phyloP scores from a whole-genome alignment of 805 yeast genomes.

The Candida ascalaphidarum region DNA sequence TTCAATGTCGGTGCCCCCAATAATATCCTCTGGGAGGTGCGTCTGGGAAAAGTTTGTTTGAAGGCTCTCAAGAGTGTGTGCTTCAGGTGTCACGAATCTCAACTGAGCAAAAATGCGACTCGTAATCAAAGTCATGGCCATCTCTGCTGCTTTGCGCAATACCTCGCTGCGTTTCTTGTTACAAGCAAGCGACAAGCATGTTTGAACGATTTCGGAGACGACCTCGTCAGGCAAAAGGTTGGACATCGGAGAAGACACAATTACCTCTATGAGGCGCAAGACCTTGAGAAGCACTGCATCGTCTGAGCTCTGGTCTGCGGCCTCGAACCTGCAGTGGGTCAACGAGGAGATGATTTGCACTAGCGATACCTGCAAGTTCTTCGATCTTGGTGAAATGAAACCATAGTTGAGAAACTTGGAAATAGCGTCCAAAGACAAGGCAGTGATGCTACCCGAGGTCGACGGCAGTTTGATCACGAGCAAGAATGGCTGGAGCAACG shows the following conservation, averaged over 20 bases:
- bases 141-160: slow-evolving; percentile 80
- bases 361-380: slow-evolving; percentile 48
- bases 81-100: slow-evolving; percentile 41
- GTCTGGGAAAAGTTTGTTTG: slow-evolving; percentile 41
- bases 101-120: slow-evolving; percentile 58
- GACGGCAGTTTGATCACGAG: slow-evolving; percentile 75
- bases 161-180: slow-evolving; percentile 89
- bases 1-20: slow-evolving; percentile 36
- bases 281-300: slow-evolving; percentile 86
- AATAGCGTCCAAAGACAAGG: slow-evolving; percentile 69
- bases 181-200: slow-evolving; percentile 85
- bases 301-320: slow-evolving; percentile 85
- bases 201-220: slow-evolving; percentile 81
- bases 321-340: slow-evolving; percentile 93
- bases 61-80: slow-evolving; percentile 27
- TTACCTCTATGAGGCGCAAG: slow-evolving; percentile 57
- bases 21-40: slow-evolving; percentile 49
- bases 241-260: slow-evolving; percentile 60
- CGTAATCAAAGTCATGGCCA: slow-evolving; percentile 65
- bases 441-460: slow-evolving; percentile 81
- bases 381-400: slow-evolving; percentile 49
- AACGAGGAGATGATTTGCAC: slow-evolving; percentile 65
- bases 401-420: slow-evolving; percentile 65
- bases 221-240: slow-evolving; percentile 69
- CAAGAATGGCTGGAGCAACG: slow-evolving; percentile 80